Evolutionary conservation across 2,329 filamentous ascomycete species (phyloP).

Genomic region (Apiospora rasikravindrae): DNA sequence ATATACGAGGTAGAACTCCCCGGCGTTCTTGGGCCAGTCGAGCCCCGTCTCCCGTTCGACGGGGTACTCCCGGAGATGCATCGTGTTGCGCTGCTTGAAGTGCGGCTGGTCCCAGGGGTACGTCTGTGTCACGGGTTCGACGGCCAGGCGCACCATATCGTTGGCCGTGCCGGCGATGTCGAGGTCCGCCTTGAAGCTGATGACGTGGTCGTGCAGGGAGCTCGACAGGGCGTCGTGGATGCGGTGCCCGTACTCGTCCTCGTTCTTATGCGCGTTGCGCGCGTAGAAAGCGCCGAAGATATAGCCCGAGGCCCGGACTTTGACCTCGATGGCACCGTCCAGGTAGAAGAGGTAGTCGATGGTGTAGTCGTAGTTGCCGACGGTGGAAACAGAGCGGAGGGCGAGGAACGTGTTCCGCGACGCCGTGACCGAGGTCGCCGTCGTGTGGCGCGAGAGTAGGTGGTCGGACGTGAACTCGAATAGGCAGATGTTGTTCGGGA

Average conservation of each 20-base stretch:
- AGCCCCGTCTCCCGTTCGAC: constrained; percentile 34
- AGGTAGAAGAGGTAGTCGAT: constrained; percentile 47
- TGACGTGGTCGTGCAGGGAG: constrained; percentile 44
- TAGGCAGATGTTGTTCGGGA: constrained; percentile 48
- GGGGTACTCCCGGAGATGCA: constrained; percentile 39
- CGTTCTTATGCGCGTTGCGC: constrained; percentile 25
- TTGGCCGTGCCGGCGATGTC: constrained; percentile 40
- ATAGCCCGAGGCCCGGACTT: constrained; percentile 41
- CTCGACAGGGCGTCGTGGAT: constrained; percentile 40
- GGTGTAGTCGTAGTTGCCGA: constrained; percentile 50
- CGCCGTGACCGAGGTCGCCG: constrained; percentile 29
- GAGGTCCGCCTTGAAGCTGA: constrained; percentile 43
- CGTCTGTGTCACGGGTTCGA: constrained; percentile 23
- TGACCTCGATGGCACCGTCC: constrained; percentile 47
- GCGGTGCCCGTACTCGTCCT: constrained; percentile 40
- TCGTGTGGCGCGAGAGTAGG: constrained; percentile 43
- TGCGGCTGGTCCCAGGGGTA: constrained; percentile 26
- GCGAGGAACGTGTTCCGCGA: constrained; percentile 38
- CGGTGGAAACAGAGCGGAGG: constrained; percentile 42
- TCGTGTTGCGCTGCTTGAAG: constrained; percentile 39
- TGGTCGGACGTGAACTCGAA: constrained; percentile 47
- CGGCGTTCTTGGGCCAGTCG: constrained; percentile 43
- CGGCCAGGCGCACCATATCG: constrained; percentile 34
- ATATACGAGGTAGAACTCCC: constrained; percentile 44
- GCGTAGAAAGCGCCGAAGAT: constrained; percentile 38